phyloP scores from a whole-genome alignment of 305 asterid species.

The Striga hermonthica region DNA sequence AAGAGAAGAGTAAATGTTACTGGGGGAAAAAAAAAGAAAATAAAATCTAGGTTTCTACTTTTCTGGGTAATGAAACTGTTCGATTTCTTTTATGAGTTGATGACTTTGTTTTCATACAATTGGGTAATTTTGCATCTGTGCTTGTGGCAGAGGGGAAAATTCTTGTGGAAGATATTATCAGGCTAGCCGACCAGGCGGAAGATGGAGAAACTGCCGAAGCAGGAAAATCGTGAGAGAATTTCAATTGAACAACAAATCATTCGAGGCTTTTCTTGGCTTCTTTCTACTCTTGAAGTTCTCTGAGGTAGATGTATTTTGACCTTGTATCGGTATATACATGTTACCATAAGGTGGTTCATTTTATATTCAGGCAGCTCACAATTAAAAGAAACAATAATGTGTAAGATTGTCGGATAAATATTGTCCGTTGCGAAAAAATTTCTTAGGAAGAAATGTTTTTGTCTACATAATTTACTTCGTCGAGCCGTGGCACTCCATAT shows the following conservation, averaged over 20 bases:
- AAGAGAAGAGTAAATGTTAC: background rate
- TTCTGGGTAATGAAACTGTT: background rate
- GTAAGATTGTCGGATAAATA: constrained; percentile 30
- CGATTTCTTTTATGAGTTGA: background rate
- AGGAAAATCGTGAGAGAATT: constrained; percentile 41
- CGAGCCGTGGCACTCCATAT: constrained; percentile 20
- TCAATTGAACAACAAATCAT: constrained; percentile 25
- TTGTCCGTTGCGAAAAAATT: constrained; percentile 5
- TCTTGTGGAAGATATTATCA: constrained; percentile 84
- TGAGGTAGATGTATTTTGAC: constrained; percentile 15
- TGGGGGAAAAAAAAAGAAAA: background rate
- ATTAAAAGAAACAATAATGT: constrained; percentile 28
- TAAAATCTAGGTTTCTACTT: constrained; percentile 14
- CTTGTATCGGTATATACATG: constrained; percentile 25
- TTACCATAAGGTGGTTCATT: constrained; percentile 30
- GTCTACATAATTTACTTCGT: constrained; percentile 20
- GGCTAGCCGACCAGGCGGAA: constrained; percentile 60
- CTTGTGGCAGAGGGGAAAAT: constrained; percentile 77
- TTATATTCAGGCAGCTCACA: constrained; percentile 24
- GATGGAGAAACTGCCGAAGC: constrained; percentile 53
- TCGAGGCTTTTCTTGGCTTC: constrained; percentile 16
- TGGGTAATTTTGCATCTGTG: constrained; percentile 24
- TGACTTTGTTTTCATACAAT: background rate
- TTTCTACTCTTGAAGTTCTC: constrained; percentile 19
- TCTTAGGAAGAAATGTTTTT: constrained; percentile 28